phyloP scores from a whole-genome alignment of 2,329 filamentous ascomycete species.

The Talaromyces sp. region DNA sequence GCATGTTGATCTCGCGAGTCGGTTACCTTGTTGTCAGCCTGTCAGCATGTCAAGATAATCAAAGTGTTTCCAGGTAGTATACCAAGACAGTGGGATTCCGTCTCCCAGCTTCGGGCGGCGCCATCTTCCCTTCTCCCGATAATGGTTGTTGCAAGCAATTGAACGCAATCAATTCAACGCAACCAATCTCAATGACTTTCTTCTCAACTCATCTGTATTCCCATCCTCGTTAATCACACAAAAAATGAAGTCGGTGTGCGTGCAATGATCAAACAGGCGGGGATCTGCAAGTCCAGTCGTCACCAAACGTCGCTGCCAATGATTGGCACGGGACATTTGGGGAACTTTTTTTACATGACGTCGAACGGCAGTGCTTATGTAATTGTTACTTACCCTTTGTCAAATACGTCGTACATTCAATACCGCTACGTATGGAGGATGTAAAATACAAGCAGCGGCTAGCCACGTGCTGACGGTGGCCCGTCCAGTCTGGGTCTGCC shows the following conservation, averaged over 20 bases:
- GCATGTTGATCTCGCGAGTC: slow-evolving; percentile 43
- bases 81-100: slow-evolving; percentile 47
- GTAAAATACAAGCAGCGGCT: not conserved
- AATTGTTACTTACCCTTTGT: not conserved
- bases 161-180: not conserved
- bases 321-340: slow-evolving; percentile 12
- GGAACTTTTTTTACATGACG: slow-evolving; percentile 11
- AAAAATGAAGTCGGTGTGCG: not conserved
- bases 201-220: not conserved
- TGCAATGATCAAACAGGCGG: not conserved
- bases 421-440: not conserved
- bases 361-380: not conserved
- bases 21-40: slow-evolving; percentile 34
- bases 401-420: not conserved
- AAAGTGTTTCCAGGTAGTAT: slow-evolving; percentile 17
- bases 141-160: not conserved
- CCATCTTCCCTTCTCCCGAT: slow-evolving; percentile 8
- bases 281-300: slow-evolving; percentile 1
- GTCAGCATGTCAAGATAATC: not conserved
- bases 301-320: not conserved
- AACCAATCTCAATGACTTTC: not conserved
- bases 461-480: not conserved
- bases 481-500: not conserved
- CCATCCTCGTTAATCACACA: not conserved
- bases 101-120: slow-evolving; percentile 29